Conservation (phyloP, 768 basidiomycete genomes). For the Mycena vulgaris region DNA sequence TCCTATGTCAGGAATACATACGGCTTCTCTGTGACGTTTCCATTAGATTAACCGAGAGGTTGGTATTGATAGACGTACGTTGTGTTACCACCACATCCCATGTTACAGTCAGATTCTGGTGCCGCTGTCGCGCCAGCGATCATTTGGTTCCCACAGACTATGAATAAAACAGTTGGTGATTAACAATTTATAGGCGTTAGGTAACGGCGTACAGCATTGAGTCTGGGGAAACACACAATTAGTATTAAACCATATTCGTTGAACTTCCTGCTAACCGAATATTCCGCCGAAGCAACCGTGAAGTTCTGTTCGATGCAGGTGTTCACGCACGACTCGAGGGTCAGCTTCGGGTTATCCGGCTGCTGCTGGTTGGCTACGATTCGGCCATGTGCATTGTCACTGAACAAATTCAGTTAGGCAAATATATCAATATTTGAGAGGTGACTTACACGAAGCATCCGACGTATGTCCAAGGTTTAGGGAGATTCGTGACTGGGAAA, state of each 20-base stretch:
- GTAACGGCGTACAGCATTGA: slow-evolving; percentile 61
- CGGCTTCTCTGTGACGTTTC: slow-evolving; percentile 63
- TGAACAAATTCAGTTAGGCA: slow-evolving; percentile 36
- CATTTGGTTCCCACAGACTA: slow-evolving; percentile 81
- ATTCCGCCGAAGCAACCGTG: slow-evolving; percentile 82
- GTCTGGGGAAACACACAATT: slow-evolving; percentile 55
- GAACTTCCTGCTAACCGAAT: slow-evolving; percentile 55
- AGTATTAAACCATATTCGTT: slow-evolving; percentile 14
- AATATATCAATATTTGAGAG: not conserved
- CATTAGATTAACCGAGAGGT: slow-evolving; percentile 5
- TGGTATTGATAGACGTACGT: slow-evolving; percentile 60
- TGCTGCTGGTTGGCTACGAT: slow-evolving; percentile 62
- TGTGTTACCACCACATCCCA: slow-evolving; percentile 82
- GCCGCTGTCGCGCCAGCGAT: slow-evolving; percentile 72
- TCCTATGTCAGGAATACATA: slow-evolving; percentile 11
- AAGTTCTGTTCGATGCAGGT: slow-evolving; percentile 70
- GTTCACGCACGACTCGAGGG: slow-evolving; percentile 75
- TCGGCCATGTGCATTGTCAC: slow-evolving; percentile 79
- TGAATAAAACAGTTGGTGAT: not conserved
- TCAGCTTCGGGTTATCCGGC: slow-evolving; percentile 50
- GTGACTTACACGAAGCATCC: slow-evolving; percentile 75
- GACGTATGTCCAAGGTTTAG: slow-evolving; percentile 70
- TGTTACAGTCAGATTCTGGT: slow-evolving; percentile 71
- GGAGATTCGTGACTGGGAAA: slow-evolving; percentile 68
- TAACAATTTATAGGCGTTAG: slow-evolving; percentile 4